Evolutionary conservation across 2,329 filamentous ascomycete genomes (phyloP).

Genomic region (Hymenoscyphus fraxineus): DNA sequence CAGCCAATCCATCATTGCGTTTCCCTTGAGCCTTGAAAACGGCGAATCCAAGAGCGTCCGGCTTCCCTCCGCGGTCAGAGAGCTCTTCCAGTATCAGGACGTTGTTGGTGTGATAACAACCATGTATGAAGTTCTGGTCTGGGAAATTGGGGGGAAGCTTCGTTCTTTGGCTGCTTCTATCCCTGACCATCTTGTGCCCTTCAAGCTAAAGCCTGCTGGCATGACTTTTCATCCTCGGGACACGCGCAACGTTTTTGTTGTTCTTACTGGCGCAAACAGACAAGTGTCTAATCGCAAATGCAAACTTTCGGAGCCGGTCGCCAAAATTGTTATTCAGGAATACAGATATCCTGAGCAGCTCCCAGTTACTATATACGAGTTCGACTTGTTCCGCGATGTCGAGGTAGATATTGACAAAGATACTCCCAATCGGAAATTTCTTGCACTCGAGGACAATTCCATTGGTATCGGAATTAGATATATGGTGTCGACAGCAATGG

Average conservation of each 20-base stretch:
- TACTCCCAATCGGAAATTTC: background rate
- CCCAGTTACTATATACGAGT: background rate
- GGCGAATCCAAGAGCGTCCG: conserved; percentile 7
- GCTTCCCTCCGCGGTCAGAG: conserved; percentile 11
- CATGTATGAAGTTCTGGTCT: conserved; percentile 20
- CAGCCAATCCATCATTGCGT: conserved; percentile 14
- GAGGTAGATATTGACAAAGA: background rate
- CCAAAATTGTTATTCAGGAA: conserved; percentile 9
- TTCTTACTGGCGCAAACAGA: background rate
- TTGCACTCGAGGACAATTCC: conserved; percentile 5
- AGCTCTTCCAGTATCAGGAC: conserved; percentile 13
- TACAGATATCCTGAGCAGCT: background rate
- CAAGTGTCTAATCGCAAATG: background rate
- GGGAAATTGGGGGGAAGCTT: conserved; percentile 19
- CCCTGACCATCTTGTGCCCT: background rate
- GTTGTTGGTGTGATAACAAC: conserved; percentile 22
- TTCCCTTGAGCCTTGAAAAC: conserved; percentile 4
- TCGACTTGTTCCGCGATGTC: background rate
- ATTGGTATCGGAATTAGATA: background rate
- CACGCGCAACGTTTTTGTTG: conserved; percentile 5
- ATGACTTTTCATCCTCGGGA: conserved; percentile 10
- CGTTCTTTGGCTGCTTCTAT: conserved; percentile 8
- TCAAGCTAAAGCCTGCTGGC: conserved; percentile 1
- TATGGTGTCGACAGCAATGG: background rate
- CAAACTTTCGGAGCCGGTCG: background rate